These are phyloP conservation scores for Pyrenophora graminea DNA, from an alignment of 2,329 filamentous ascomycete genomes.

Conservation along the genomic window DNA sequence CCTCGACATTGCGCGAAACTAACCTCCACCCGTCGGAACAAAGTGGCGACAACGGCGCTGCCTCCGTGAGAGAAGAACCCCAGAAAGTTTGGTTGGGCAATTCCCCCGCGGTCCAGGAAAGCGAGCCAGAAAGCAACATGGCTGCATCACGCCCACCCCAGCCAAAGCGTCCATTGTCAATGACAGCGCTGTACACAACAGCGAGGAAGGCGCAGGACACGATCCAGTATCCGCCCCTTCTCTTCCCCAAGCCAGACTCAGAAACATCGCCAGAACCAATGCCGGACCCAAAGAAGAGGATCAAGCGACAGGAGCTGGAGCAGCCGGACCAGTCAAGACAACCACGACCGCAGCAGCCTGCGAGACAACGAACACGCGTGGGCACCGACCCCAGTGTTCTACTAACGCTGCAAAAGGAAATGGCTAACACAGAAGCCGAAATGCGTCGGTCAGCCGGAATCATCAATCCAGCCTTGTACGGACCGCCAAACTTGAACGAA, in stretches of 20 bases:
- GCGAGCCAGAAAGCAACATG: not conserved
- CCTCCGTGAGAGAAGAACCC: too few relatives aligned
- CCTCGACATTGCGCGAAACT: not conserved
- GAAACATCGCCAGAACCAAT: not conserved
- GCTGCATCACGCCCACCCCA: too few relatives aligned
- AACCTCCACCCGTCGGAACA: too few relatives aligned
- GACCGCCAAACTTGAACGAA: conserved; percentile 9
- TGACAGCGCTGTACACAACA: not conserved
- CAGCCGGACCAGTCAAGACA: not conserved
- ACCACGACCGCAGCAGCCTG: not conserved
- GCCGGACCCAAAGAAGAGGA: not conserved
- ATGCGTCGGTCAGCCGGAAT: conserved; percentile 14
- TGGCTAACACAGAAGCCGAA: conserved; percentile 5
- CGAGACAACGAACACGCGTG: not conserved
- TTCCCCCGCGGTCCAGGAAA: too few relatives aligned
- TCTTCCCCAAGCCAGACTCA: not conserved
- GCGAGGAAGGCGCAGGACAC: not conserved
- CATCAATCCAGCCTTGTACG: conserved; percentile 3
- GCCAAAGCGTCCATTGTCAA: too few relatives aligned
- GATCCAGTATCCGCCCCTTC: too few relatives aligned
- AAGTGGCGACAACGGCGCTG: too few relatives aligned
- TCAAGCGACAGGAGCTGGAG: not conserved
- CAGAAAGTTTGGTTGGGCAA: too few relatives aligned
- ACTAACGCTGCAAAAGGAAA: conserved; percentile 16
- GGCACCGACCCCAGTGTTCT: conserved; percentile 4